Evolutionary conservation across 768 basidiomycete genomes (phyloP).

Genomic region (Neoboletus subvelutipes): DNA sequence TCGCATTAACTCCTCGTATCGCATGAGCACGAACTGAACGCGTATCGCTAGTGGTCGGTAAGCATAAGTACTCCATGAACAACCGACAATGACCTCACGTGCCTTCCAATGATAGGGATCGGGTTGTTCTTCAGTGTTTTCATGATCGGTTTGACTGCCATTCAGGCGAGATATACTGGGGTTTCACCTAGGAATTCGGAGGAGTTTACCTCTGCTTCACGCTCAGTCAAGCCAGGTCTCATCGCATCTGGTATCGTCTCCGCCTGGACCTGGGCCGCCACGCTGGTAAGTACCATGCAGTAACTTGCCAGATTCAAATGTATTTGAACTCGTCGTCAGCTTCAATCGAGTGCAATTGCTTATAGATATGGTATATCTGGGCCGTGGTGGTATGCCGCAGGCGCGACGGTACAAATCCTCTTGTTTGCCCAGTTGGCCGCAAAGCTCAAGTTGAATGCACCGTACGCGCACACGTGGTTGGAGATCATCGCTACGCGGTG

Average conservation of each 20-base stretch:
- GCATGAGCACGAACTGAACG: not conserved
- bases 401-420: slow-evolving; percentile 85
- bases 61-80: slow-evolving; percentile 4
- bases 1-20: not conserved
- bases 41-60: slow-evolving; percentile 49
- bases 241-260: slow-evolving; percentile 92
- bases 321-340: slow-evolving; percentile 33
- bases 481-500: slow-evolving; percentile 83
- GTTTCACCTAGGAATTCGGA: slow-evolving; percentile 79
- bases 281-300: slow-evolving; percentile 44
- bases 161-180: slow-evolving; percentile 83
- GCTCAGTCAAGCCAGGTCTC: slow-evolving; percentile 86
- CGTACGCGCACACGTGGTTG: slow-evolving; percentile 82
- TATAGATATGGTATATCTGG: slow-evolving; percentile 86
- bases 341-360: slow-evolving; percentile 81
- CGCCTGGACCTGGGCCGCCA: slow-evolving; percentile 91
- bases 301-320: not conserved
- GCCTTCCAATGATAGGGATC: slow-evolving; percentile 52
- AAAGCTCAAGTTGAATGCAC: slow-evolving; percentile 90
- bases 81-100: not conserved
- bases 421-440: slow-evolving; percentile 92
- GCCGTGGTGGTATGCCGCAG: slow-evolving; percentile 90
- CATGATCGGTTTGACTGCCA: slow-evolving; percentile 73
- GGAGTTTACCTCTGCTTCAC: slow-evolving; percentile 79
- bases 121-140: slow-evolving; percentile 85